Conservation (phyloP, 345 rosid species). For the Citrus medica region DNA sequence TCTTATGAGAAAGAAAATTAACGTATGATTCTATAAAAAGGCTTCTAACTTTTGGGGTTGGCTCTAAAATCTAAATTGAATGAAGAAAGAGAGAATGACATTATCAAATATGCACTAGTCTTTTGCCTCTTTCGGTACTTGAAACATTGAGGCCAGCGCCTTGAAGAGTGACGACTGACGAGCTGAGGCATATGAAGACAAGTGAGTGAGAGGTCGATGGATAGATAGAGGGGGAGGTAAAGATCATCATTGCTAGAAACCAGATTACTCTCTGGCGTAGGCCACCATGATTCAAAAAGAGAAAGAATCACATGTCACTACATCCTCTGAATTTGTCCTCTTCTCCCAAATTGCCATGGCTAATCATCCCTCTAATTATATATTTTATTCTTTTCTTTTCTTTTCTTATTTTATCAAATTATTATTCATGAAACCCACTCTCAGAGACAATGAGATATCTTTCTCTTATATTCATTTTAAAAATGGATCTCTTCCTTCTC, state of each 20-base stretch:
- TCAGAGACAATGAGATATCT: background rate
- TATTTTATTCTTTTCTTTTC: conserved; percentile 14
- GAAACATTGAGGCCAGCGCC: conserved; percentile 2
- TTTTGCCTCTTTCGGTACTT: background rate
- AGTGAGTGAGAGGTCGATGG: conserved; percentile 11
- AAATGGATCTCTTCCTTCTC: background rate
- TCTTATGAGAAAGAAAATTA: background rate
- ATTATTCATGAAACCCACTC: background rate
- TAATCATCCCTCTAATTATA: conserved; percentile 22
- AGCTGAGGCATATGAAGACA: background rate
- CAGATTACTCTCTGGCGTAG: conserved; percentile 73
- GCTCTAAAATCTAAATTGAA: conserved; percentile 3
- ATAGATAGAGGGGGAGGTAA: conserved; percentile 7
- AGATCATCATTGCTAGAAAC: conserved; percentile 46
- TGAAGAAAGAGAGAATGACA: background rate
- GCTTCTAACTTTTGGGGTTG: background rate
- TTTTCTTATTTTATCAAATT: background rate
- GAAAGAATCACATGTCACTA: conserved; percentile 53
- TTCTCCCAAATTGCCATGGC: conserved; percentile 35
- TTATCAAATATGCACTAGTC: background rate
- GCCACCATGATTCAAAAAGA: conserved; percentile 60
- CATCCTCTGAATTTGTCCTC: conserved; percentile 36
- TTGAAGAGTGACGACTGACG: background rate
- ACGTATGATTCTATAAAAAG: background rate
- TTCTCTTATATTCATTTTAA: background rate